Base-by-base conservation (phyloP, 202 grass and related monocot genomes). In the Saccharum hybrid region DNA sequence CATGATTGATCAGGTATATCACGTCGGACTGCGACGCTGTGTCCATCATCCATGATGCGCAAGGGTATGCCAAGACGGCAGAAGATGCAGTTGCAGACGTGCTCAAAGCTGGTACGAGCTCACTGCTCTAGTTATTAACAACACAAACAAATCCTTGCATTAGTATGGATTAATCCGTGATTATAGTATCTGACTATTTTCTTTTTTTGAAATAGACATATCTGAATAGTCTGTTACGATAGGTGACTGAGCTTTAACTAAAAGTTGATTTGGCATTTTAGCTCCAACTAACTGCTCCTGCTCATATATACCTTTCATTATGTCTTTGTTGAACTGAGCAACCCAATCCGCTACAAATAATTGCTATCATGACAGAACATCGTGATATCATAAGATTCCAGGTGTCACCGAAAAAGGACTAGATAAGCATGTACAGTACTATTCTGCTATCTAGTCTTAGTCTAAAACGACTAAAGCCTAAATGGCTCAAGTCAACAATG, bases 51-150 rank as follows among this genome's bases (percentile, higher is more conserved):
- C 77, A 97, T 63, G 88, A 89, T 18, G 88, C 42, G 7, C 81
- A 93, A 19, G 82, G 83, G 7, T 98, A 94, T 74, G 86, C 92
- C 36, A 89, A 94, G 62, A 86, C 89, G 11, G 80, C 95, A 16
- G 95, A 98, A 75, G 95, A 98, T 60, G 95, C 95, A 59, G 95
- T 98, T 74, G 92, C 92, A 52, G 83, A 95, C 86, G 92, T 91
- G 66, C 90, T 98, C 75, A 93, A 98, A 88, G 95, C 95, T 36
- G 95, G 95, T 98, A 87, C 23, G 68, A 73, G 9, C 42, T 67
- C 16, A 63, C 39, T 22, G 16, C 63, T 71, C 13, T 51, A 1
- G 8, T n/a, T 23, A 36, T 36, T 36, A 36, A 36, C 34, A 36
- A 36, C 34, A 36, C 34, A 36, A 36, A 36, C 34, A 36, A 3